Evolutionary conservation across 1,284 basidiomycete genomes (phyloP).

Genomic region (Cutaneotrichosporon curvatum): DNA sequence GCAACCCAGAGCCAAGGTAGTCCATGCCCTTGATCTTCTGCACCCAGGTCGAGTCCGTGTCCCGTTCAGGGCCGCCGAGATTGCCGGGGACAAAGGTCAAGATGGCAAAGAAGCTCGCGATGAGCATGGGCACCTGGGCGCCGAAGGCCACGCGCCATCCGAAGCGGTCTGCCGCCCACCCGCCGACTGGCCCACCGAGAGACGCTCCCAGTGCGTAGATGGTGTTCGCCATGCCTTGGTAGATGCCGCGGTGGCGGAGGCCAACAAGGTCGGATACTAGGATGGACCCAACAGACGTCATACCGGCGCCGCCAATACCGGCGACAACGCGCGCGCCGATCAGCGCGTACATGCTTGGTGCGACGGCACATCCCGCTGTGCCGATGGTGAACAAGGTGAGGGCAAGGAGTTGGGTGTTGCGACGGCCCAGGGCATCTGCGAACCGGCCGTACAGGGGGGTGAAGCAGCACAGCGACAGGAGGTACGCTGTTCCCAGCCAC

Average conservation of each 20-base stretch:
- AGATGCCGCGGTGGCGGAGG: constrained; percentile 74
- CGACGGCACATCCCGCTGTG: constrained; percentile 70
- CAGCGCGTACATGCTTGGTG: constrained; percentile 71
- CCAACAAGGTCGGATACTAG: constrained; percentile 53
- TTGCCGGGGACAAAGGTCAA: constrained; percentile 9
- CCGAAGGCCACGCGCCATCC: constrained; percentile 61
- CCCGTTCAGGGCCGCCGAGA: constrained; percentile 50
- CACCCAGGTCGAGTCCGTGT: constrained; percentile 49
- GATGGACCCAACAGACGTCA: constrained; percentile 31
- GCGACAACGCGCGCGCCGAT: constrained; percentile 71
- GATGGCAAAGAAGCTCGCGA: constrained; percentile 13
- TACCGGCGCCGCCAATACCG: constrained; percentile 66
- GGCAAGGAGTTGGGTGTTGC: constrained; percentile 62
- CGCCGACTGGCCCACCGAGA: constrained; percentile 76
- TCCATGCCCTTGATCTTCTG: constrained; percentile 71
- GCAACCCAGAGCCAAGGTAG: constrained; percentile 67
- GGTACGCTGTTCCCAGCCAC: constrained; percentile 56
- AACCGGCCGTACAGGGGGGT: constrained; percentile 81
- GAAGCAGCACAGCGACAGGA: constrained; percentile 77
- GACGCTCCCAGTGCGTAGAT: constrained; percentile 52
- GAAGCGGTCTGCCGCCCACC: constrained; percentile 72
- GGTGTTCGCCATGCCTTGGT: constrained; percentile 83
- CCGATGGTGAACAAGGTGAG: constrained; percentile 72
- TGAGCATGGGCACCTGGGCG: constrained; percentile 52
- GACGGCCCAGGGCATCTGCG: constrained; percentile 76